phyloP scores from a whole-genome alignment of 2,329 filamentous ascomycete genomes.

The Dactylellina drechsleri region DNA sequence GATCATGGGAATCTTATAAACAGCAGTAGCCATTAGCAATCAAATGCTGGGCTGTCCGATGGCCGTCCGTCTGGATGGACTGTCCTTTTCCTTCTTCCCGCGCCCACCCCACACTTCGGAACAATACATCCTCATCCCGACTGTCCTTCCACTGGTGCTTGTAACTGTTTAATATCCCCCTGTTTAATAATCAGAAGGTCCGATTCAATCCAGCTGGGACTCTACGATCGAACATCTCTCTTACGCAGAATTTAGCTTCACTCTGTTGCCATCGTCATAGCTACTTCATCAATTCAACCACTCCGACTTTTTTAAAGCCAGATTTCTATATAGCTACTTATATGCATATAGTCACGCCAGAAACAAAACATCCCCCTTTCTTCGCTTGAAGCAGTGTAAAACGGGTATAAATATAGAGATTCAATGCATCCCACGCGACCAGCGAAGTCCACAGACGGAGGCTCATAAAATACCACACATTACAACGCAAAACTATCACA shows the following conservation, averaged over 20 bases:
- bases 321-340: too few relatives aligned
- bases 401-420: not conserved
- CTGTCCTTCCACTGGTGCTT: not conserved
- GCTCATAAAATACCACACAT: not conserved
- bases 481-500: not conserved
- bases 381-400: too few relatives aligned
- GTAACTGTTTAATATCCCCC: too few relatives aligned
- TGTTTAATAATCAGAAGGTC: too few relatives aligned
- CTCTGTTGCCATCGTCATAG: not conserved
- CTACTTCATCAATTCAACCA: too few relatives aligned
- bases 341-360: too few relatives aligned
- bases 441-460: not conserved
- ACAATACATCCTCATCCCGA: constrained; percentile 6
- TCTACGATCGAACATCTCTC: not conserved
- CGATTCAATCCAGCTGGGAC: too few relatives aligned
- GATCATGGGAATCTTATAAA: not conserved
- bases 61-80: not conserved
- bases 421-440: constrained; percentile 1
- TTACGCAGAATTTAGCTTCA: not conserved
- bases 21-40: not conserved
- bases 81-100: constrained; percentile 13
- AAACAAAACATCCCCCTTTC: too few relatives aligned
- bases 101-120: constrained; percentile 14
- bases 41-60: not conserved
- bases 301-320: too few relatives aligned